A percentile compares a stretch with the other conserved stretches of the same genome.
phyloP scores from a whole-genome alignment of 345 rosid species.

The Lagerstroemia speciosa region DNA sequence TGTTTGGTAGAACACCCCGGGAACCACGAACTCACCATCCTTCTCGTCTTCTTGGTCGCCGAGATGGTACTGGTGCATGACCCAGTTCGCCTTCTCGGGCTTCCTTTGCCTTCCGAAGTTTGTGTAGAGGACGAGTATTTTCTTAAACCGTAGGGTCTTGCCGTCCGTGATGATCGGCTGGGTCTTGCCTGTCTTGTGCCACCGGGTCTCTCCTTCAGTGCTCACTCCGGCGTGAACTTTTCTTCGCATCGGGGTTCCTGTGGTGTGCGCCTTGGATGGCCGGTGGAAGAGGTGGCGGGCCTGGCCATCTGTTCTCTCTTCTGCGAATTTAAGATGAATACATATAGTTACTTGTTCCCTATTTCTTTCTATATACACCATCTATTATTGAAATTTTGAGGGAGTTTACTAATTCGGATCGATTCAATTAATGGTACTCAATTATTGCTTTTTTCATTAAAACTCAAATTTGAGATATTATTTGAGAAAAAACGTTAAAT shows the following conservation, averaged over 20 bases:
- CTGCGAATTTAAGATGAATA: slow-evolving; percentile 22
- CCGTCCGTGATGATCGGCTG: slow-evolving; percentile 53
- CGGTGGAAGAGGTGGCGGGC: slow-evolving; percentile 84
- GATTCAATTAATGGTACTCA: no score
- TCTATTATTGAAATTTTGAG: no score
- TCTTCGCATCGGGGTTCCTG: slow-evolving; percentile 82
- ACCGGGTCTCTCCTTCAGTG: slow-evolving; percentile 75
- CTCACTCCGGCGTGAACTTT: slow-evolving; percentile 66
- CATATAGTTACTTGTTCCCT: neutral
- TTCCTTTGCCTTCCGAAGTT: slow-evolving; percentile 81
- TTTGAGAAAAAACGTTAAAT: no score
- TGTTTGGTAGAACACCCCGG: slow-evolving; percentile 88
- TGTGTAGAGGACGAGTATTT: slow-evolving; percentile 81
- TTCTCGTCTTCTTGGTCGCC: slow-evolving; percentile 76
- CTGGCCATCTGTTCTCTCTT: slow-evolving; percentile 81
- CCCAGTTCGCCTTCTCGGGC: slow-evolving; percentile 95
- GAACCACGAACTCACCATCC: slow-evolving; percentile 73
- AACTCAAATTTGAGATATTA: no score
- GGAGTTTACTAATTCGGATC: no score
- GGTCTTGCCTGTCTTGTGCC: slow-evolving; percentile 97
- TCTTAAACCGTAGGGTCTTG: slow-evolving; percentile 63
- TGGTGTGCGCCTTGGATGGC: slow-evolving; percentile 91
- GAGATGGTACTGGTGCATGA: slow-evolving; percentile 93
- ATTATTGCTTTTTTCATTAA: no score
- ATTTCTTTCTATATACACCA: no score